Percentiles rank a stretch among this genome's conserved stretches.
Conservation (phyloP, 192 early-diverging fungal genomes). For the Coemansia sp. region DNA sequence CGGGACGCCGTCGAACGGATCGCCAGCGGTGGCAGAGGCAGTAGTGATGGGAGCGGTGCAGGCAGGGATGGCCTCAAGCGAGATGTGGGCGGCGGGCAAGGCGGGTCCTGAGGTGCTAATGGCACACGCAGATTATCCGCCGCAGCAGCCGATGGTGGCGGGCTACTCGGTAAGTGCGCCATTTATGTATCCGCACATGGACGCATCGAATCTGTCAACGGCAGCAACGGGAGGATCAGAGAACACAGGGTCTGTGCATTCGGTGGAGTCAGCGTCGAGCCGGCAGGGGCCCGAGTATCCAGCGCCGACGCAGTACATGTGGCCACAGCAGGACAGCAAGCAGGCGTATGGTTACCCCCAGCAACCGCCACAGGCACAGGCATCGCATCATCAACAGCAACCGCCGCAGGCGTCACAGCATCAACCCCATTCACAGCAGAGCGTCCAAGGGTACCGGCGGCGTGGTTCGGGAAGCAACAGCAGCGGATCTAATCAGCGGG, state of each 20-base stretch:
- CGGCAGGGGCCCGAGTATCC: slow-evolving; percentile 13
- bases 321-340: slow-evolving; percentile 23
- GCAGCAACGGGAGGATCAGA: slow-evolving; percentile 48
- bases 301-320: slow-evolving; percentile 26
- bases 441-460: slow-evolving; percentile 10
- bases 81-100: background rate
- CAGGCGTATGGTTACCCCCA: background rate
- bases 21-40: background rate
- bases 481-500: slow-evolving; percentile 18
- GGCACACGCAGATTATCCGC: slow-evolving; percentile 20
- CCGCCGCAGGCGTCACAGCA: slow-evolving; percentile 5
- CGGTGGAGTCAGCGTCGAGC: slow-evolving; percentile 37
- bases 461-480: slow-evolving; percentile 32
- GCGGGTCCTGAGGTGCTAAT: slow-evolving; percentile 10
- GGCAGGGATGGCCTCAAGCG: background rate
- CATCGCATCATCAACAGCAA: slow-evolving; percentile 5
- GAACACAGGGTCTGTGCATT: slow-evolving; percentile 49
- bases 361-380: background rate
- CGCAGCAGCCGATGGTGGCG: slow-evolving; percentile 28
- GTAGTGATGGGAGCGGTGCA: background rate
- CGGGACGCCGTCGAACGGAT: background rate
- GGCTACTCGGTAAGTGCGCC: slow-evolving; percentile 24
- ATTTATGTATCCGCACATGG: slow-evolving; percentile 45
- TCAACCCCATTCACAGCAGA: slow-evolving; percentile 15
- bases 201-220: slow-evolving; percentile 38